Percentiles rank a stretch among this genome's conserved stretches.
phyloP scores from a whole-genome alignment of 1,139 yeast species.

The Saccharomycopsis hybrid region DNA sequence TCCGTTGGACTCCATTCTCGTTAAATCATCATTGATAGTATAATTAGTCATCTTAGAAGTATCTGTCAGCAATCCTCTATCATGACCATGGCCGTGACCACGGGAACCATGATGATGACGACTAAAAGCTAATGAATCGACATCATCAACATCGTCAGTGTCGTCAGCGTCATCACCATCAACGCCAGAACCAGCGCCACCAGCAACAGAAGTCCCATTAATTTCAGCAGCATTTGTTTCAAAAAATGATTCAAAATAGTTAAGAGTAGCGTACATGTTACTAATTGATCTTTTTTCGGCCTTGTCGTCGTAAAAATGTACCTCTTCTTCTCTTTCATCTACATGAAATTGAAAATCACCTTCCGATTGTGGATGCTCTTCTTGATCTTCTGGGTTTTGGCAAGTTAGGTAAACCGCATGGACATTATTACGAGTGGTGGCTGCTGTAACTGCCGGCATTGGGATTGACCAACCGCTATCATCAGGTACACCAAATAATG shows the following conservation, averaged over 20 bases:
- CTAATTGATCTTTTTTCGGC: constrained; percentile 17
- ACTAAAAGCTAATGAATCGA: background rate
- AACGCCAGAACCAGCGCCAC: constrained; percentile 20
- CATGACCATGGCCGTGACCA: constrained; percentile 27
- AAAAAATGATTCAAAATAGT: constrained; percentile 21
- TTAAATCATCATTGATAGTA: constrained; percentile 58
- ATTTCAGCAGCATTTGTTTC: constrained; percentile 10
- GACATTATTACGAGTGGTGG: constrained; percentile 83
- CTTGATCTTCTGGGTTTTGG: constrained; percentile 21
- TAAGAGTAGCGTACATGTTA: constrained; percentile 21
- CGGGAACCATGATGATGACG: no score
- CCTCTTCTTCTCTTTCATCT: constrained; percentile 15
- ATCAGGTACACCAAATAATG: constrained; percentile 91
- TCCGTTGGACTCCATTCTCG: constrained; percentile 66
- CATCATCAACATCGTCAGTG: background rate
- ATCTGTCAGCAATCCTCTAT: constrained; percentile 46
- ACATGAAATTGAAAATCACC: constrained; percentile 29
- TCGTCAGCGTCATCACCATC: constrained; percentile 17
- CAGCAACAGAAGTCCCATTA: no score
- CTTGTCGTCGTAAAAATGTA: constrained; percentile 10
- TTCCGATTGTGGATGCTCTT: constrained; percentile 23
- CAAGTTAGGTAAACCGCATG: constrained; percentile 94
- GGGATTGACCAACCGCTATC: constrained; percentile 99
- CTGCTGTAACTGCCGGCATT: constrained; percentile 86
- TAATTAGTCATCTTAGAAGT: constrained; percentile 45